Conservation (phyloP, 1,284 basidiomycete genomes). For the Chondrostereum purpureum region DNA sequence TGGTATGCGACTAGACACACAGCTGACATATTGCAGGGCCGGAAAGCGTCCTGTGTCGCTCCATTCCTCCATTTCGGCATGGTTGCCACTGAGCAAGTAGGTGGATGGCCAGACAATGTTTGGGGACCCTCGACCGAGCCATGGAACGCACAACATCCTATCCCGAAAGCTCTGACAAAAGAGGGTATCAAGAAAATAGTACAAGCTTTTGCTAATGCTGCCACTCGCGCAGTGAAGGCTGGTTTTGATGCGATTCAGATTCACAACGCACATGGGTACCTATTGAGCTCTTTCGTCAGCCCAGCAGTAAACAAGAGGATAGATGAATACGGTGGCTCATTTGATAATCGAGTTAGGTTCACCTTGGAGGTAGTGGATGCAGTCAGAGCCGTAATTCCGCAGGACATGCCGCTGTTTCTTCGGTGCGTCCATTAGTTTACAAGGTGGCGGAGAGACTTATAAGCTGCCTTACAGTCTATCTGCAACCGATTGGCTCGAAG, state of each 20-base stretch:
- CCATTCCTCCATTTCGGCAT: conserved; percentile 46
- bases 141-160: conserved; percentile 40
- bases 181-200: conserved; percentile 54
- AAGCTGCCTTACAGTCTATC: conserved; percentile 32
- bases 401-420: conserved; percentile 60
- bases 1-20: conserved; percentile 47
- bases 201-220: conserved; percentile 51
- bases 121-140: conserved; percentile 53
- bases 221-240: conserved; percentile 47
- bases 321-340: conserved; percentile 53
- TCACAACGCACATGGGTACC: conserved; percentile 40
- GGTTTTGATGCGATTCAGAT: conserved; percentile 30
- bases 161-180: conserved; percentile 39
- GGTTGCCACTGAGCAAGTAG: conserved; percentile 38
- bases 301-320: conserved; percentile 45
- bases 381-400: conserved; percentile 48
- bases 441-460: background rate
- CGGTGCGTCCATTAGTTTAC: conserved; percentile 35
- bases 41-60: conserved; percentile 59
- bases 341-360: conserved; percentile 51
- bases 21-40: conserved; percentile 49
- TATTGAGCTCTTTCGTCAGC: conserved; percentile 55
- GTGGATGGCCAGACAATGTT: conserved; percentile 68
- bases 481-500: conserved; percentile 59
- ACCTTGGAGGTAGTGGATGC: conserved; percentile 51